phyloP scores from a whole-genome alignment of 805 yeast genomes.

The Komagataella phaffii region DNA sequence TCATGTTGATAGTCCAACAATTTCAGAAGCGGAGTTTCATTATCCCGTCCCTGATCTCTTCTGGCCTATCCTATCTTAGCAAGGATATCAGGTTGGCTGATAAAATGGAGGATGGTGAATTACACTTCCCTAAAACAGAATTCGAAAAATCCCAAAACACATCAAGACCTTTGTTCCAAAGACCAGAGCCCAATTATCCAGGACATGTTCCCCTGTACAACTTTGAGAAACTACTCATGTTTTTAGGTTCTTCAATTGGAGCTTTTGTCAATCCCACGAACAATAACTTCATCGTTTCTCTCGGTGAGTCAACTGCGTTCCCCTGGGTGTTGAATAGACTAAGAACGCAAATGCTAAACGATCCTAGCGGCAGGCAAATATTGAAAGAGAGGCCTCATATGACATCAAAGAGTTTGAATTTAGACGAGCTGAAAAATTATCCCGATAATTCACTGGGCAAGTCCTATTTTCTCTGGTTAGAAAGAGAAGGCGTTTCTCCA shows the following conservation, averaged over 20 bases:
- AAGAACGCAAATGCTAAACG: conserved; percentile 62
- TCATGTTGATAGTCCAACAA: neutral
- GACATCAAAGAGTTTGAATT: conserved; percentile 55
- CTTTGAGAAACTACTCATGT: conserved; percentile 50
- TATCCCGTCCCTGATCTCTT: neutral
- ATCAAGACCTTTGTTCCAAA: conserved; percentile 19
- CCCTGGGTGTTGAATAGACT: conserved; percentile 49
- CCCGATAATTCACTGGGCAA: conserved; percentile 68
- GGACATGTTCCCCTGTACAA: conserved; percentile 67
- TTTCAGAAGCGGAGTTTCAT: neutral
- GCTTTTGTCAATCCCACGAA: conserved; percentile 67
- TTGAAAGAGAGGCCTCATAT: conserved; percentile 74
- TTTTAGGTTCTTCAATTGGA: conserved; percentile 64
- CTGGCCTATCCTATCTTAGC: conserved; percentile 9
- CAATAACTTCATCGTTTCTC: conserved; percentile 62
- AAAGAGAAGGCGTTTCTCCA: conserved; percentile 80
- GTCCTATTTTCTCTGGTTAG: conserved; percentile 72
- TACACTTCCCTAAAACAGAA: conserved; percentile 22
- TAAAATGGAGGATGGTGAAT: conserved; percentile 38
- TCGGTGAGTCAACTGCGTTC: conserved; percentile 86
- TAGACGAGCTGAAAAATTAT: conserved; percentile 41
- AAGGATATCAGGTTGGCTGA: conserved; percentile 43
- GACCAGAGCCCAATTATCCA: conserved; percentile 40
- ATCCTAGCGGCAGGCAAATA: conserved; percentile 64
- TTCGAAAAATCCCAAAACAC: conserved; percentile 15